These are phyloP conservation scores for Phaffia tasmanica DNA, from an alignment of 768 basidiomycete species.

Conservation along the genomic window DNA sequence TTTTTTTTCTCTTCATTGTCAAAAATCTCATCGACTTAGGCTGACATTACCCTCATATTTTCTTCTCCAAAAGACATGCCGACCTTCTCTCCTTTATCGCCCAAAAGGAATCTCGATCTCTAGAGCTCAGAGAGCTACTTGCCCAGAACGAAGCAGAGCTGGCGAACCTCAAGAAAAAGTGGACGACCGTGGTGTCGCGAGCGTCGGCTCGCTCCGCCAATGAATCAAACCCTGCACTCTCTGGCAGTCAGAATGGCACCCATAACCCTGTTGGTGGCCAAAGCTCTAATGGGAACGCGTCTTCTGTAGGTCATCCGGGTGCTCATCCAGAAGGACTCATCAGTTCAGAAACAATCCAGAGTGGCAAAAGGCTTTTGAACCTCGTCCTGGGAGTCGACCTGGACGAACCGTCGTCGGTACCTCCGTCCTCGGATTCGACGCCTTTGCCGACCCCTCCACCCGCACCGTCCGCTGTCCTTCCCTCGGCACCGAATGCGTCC, in stretches of 20 bases:
- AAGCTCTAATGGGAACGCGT: background rate
- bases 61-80: constrained; percentile 5
- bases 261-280: background rate
- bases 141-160: constrained; percentile 17
- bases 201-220: background rate
- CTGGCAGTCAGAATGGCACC: too few relatives aligned
- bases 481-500: background rate
- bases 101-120: constrained; percentile 12
- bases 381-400: constrained; percentile 8
- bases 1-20: too few relatives aligned
- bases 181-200: constrained; percentile 12
- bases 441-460: background rate
- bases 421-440: background rate
- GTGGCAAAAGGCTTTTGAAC: constrained; percentile 12
- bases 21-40: too few relatives aligned
- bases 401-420: background rate
- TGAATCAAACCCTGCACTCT: background rate
- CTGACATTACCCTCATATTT: background rate
- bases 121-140: constrained; percentile 18
- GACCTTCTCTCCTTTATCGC: constrained; percentile 22
- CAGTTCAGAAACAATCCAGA: constrained; percentile 9
- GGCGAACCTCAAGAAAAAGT: constrained; percentile 16
- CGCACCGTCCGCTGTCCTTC: background rate
- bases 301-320: background rate
- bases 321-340: background rate